Evolutionary conservation across 2,329 filamentous ascomycete genomes (phyloP).

Genomic region (Fusarium graminum): DNA sequence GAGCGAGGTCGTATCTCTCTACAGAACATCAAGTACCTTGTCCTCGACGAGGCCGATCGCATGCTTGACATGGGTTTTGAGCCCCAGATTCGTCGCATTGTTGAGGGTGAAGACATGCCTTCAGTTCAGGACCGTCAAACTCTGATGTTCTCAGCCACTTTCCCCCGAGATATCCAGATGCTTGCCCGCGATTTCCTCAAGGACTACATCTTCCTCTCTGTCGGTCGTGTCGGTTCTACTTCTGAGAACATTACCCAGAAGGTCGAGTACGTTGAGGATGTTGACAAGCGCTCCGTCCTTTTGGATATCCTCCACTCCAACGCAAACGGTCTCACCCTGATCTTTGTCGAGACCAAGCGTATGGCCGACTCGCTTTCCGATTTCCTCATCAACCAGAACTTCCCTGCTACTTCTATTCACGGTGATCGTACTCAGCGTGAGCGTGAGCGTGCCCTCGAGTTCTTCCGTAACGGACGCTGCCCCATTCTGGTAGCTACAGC

Average conservation of each 20-base stretch:
- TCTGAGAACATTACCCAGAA: conserved; percentile 99
- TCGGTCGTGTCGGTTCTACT: conserved; percentile 97
- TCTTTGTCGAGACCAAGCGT: conserved; percentile 99
- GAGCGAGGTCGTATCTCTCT: conserved; percentile 98
- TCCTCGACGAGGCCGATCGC: conserved; percentile 98
- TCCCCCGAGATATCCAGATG: conserved; percentile 99
- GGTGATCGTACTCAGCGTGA: conserved; percentile 98
- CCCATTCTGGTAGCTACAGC: conserved; percentile 97
- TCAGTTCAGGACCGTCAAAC: conserved; percentile 86
- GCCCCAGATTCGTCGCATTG: conserved; percentile 98
- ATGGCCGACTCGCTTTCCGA: conserved; percentile 99
- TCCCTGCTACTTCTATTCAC: conserved; percentile 98
- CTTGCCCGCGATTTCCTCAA: conserved; percentile 98
- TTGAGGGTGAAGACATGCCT: conserved; percentile 99
- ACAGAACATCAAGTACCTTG: conserved; percentile 98
- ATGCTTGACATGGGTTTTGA: conserved; percentile 99
- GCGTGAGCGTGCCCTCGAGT: conserved; percentile 96
- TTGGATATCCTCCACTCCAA: conserved; percentile 98
- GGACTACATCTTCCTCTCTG: conserved; percentile 99
- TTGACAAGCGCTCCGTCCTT: conserved; percentile 97
- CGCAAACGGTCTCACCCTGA: conserved; percentile 87
- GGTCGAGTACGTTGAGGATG: conserved; percentile 96
- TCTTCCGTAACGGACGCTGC: conserved; percentile 96
- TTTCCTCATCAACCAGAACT: conserved; percentile 98
- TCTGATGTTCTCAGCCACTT: conserved; percentile 99